A percentile compares a stretch with the other conserved stretches of the same genome.
These are phyloP conservation scores for Lomentospora prolificans DNA, from an alignment of 2,329 filamentous ascomycete genomes.

Conservation along the genomic window DNA sequence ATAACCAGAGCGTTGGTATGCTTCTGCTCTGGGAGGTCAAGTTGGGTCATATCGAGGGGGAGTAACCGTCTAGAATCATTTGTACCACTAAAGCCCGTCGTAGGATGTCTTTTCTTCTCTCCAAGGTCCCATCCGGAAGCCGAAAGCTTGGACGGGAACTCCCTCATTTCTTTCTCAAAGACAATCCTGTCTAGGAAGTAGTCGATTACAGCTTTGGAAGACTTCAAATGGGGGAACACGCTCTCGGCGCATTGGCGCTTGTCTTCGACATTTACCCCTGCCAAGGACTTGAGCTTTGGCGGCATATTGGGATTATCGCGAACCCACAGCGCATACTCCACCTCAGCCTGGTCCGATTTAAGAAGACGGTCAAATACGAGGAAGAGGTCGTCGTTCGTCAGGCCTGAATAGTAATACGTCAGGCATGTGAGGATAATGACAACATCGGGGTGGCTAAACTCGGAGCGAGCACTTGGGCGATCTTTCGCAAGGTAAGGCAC, in stretches of 20 bases:
- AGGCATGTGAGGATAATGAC: slow-evolving; percentile 46
- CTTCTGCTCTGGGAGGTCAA: slow-evolving; percentile 41
- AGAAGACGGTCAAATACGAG: slow-evolving; percentile 35
- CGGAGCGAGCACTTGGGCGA: slow-evolving; percentile 40
- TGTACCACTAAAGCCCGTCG: slow-evolving; percentile 61
- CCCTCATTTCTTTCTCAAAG: slow-evolving; percentile 51
- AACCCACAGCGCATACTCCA: slow-evolving; percentile 43
- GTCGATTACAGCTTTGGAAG: slow-evolving; percentile 46
- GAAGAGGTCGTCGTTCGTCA: slow-evolving; percentile 39
- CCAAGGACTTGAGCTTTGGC: slow-evolving; percentile 26
- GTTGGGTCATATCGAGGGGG: slow-evolving; percentile 44
- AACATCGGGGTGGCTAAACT: slow-evolving; percentile 54
- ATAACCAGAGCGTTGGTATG: slow-evolving; percentile 63
- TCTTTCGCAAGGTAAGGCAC: slow-evolving; percentile 54
- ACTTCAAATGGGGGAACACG: slow-evolving; percentile 43
- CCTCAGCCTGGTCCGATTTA: slow-evolving; percentile 38
- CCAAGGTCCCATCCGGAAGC: slow-evolving; percentile 61
- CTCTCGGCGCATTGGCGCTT: slow-evolving; percentile 29
- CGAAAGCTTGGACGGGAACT: slow-evolving; percentile 54
- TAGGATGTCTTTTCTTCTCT: slow-evolving; percentile 32
- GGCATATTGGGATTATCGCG: slow-evolving; percentile 23
- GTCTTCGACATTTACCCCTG: slow-evolving; percentile 51
- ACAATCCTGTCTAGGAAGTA: slow-evolving; percentile 51
- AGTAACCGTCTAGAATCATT: slow-evolving; percentile 52
- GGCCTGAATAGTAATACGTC: slow-evolving; percentile 46